phyloP scores from a whole-genome alignment of 495 filamentous ascomycete genomes.

The Evansstolkia leycettana region DNA sequence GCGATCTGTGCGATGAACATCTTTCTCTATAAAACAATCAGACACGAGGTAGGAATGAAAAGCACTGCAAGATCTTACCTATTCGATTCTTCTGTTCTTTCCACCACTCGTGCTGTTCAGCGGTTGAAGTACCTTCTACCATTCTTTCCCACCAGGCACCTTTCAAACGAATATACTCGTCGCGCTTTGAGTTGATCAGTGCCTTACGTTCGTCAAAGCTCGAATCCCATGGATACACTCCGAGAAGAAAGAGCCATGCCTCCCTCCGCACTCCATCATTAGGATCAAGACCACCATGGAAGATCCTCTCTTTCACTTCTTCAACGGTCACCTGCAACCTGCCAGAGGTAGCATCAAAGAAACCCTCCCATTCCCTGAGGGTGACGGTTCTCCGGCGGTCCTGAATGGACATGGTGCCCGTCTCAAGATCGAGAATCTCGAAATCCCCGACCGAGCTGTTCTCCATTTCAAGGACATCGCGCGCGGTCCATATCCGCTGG shows the following conservation, averaged over 20 bases:
- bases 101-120: conserved; percentile 84
- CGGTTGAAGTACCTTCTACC: conserved; percentile 62
- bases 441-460: conserved; percentile 91
- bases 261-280: conserved; percentile 89
- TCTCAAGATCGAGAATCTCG: conserved; percentile 78
- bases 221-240: conserved; percentile 85
- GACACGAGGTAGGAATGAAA: background rate
- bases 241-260: conserved; percentile 90
- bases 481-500: conserved; percentile 82
- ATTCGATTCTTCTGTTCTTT: conserved; percentile 88
- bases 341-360: conserved; percentile 66
- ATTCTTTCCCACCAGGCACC: conserved; percentile 94
- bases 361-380: conserved; percentile 75
- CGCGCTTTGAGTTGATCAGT: conserved; percentile 69
- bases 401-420: conserved; percentile 51
- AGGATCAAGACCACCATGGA: conserved; percentile 84
- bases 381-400: conserved; percentile 68
- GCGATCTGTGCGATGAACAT: conserved; percentile 93
- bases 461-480: conserved; percentile 86
- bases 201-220: conserved; percentile 68
- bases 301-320: conserved; percentile 91
- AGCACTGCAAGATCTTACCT: conserved; percentile 42
- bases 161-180: conserved; percentile 90
- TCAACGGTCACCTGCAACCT: conserved; percentile 65
- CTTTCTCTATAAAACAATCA: conserved; percentile 63